Evolutionary conservation across 1,139 yeast species (phyloP), one percentile per base, ranked within the genome.

Genomic region (Kodamaea sp.): DNA sequence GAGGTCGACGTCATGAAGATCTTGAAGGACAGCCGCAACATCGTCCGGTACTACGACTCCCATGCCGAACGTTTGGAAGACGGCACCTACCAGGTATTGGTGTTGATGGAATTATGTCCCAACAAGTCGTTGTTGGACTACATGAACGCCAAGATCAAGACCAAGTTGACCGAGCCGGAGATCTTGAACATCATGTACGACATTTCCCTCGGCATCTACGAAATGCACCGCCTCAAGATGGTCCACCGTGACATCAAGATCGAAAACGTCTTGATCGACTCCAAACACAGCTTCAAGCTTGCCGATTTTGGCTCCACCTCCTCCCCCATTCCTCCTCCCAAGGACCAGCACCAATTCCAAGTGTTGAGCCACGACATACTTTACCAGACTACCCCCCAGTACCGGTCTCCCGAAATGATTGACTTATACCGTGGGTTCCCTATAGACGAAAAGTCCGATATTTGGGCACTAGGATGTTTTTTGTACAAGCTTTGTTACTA

Each of bases 401-500:
- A 85, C 48, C 64, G 95, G 38, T 68, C 88, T 1, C 95, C 95
- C 1, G 95, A 85, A 55, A 84, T 85, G 92, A 70, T 85, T 28
- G 92, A 84, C 51, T 65, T 84, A 29, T 77, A 78, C 47, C 64
- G 81, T 36, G 80, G 83, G 2, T 63, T 73, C 32, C 82, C 90
- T 5, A 79, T 85, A 23, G 87, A 84, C 55, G 86, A 83, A 46
- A 83, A 82, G 57, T 74, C 86, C 2, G 95, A 85, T 57, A 79
- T 84, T 23, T 85, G 95, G 95, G 95, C 94, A 0, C 58, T 85
- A 26, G 95, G 95, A 9, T 83, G 86, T 22, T 83, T 84, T 45
- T 61, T 84, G 18, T 85, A 82, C 61, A 85, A 85, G 51, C 58
- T 84, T 38, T 83, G 92, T 57, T 85, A 81, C 52, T 85, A 82